These are phyloP conservation scores for Aspergillus incahuasiensis DNA, from an alignment of 495 filamentous ascomycete genomes.

Conservation along the genomic window DNA sequence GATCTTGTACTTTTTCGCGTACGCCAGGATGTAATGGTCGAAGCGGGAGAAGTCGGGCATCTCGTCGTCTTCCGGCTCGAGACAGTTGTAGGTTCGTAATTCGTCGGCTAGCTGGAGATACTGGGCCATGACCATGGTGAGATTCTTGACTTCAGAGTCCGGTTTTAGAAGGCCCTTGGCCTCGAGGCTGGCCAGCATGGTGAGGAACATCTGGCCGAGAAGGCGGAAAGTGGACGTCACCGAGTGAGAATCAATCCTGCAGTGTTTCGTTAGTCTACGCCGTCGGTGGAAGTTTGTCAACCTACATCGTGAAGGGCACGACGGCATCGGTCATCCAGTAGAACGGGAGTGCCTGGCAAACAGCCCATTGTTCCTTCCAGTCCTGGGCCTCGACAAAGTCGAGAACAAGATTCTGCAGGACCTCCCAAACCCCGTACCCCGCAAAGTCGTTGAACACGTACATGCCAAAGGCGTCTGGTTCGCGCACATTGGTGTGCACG, in stretches of 20 bases:
- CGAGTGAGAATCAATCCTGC: constrained; percentile 20
- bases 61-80: background rate
- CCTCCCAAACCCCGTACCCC: constrained; percentile 36
- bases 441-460: constrained; percentile 36
- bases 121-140: constrained; percentile 27
- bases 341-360: constrained; percentile 29
- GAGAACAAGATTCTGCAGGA: constrained; percentile 36
- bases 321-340: constrained; percentile 13
- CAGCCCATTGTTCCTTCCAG: constrained; percentile 28
- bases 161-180: constrained; percentile 21
- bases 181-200: constrained; percentile 27
- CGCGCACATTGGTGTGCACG: constrained; percentile 19
- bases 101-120: constrained; percentile 11
- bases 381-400: constrained; percentile 32
- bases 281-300: too few species aligned
- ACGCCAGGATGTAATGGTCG: constrained; percentile 13
- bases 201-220: constrained; percentile 28
- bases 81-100: background rate
- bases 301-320: constrained; percentile 11
- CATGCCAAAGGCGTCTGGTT: constrained; percentile 38
- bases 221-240: constrained; percentile 13
- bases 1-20: constrained; percentile 19
- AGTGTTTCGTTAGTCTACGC: background rate
- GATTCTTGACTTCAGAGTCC: constrained; percentile 29
- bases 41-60: constrained; percentile 11